Percentiles rank a stretch among this genome's conserved stretches.
These are phyloP conservation scores for Microdochium nivale DNA, from an alignment of 2,329 filamentous ascomycete genomes.

Conservation along the genomic window DNA sequence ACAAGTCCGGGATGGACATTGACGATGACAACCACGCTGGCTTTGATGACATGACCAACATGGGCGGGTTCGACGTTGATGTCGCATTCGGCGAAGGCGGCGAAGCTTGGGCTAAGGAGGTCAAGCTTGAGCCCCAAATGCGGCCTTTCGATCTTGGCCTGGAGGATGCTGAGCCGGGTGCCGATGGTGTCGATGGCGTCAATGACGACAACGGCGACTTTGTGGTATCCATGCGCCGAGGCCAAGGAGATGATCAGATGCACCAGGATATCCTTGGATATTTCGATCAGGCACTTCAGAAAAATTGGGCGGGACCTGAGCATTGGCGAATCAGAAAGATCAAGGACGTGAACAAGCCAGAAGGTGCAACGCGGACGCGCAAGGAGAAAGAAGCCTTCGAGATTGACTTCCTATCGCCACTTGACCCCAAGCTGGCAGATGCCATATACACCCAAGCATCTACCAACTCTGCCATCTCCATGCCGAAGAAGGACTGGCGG, in stretches of 20 bases:
- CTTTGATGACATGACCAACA: constrained; percentile 68
- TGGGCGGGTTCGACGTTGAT: constrained; percentile 66
- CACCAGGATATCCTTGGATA: constrained; percentile 97
- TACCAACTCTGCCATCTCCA: constrained; percentile 70
- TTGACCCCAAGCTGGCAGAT: constrained; percentile 64
- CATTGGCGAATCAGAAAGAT: constrained; percentile 97
- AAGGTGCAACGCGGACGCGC: constrained; percentile 52
- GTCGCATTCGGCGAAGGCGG: constrained; percentile 91
- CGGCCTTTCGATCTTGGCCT: constrained; percentile 62
- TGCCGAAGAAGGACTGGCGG: constrained; percentile 93
- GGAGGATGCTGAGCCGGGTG: constrained; percentile 44
- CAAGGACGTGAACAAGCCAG: constrained; percentile 64
- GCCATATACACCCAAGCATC: constrained; percentile 73
- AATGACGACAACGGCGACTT: constrained; percentile 65
- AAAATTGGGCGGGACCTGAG: constrained; percentile 97
- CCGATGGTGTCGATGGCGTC: constrained; percentile 42
- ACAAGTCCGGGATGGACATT: constrained; percentile 73
- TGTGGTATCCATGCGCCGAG: constrained; percentile 68
- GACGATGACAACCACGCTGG: constrained; percentile 79
- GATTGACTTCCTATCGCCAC: constrained; percentile 76
- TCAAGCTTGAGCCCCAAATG: constrained; percentile 78
- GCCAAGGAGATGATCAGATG: constrained; percentile 55
- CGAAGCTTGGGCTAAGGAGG: constrained; percentile 89
- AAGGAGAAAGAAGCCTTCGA: constrained; percentile 97
- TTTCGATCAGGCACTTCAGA: constrained; percentile 91